Base-by-base conservation (phyloP, 768 basidiomycete species). In the Leccinum boreale region DNA sequence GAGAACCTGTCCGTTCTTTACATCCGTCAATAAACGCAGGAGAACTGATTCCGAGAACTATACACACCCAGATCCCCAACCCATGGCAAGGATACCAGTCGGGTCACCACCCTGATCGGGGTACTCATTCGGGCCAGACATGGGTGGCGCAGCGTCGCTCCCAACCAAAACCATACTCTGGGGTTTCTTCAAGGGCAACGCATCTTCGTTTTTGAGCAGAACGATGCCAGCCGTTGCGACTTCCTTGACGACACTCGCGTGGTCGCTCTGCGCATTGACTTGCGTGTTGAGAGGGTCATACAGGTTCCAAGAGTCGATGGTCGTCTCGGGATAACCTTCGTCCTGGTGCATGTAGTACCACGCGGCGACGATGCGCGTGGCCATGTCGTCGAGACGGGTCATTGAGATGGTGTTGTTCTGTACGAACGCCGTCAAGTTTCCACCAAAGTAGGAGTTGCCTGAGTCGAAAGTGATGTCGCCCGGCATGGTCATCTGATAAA, bases 21-120 rank as follows among this genome's bases (percentile, higher is more conserved):
- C 50, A 29, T 7, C 7, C 19, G 46, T 59, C 26, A 66, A 53
- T 53, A 24, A 44, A 9, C n/a, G 9, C 33, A 44, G 6, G 9
- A 9, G 1, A 21, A 44, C 15, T 5, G 7, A 17, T 39, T 10
- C 9, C 0, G 52, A 6, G 15, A n/a, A 14, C 1, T 8, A 55
- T 14, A 64, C 74, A 39, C 47, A 78, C 73, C 92, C 92, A 51
- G 87, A 89, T 36, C 92, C 94, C 94, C 94, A 97, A 14, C 93
- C 93, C 87, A 94, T 88, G 8, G 92, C 92, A 21, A 97, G 78
- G 17, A 89, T 79, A 10, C 92, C 92, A 50, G 80, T 82, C 29
- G 75, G 72, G 47, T 76, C 73, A 24, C 86, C 85, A 50, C 81
- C 84, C 24, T 73, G 82, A 61, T 92, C 87, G 8, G 73, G 19